A percentile compares a stretch with the other conserved stretches of the same genome.
phyloP scores from a whole-genome alignment of 2,329 filamentous ascomycete genomes.

The Neonectria magnoliae region DNA sequence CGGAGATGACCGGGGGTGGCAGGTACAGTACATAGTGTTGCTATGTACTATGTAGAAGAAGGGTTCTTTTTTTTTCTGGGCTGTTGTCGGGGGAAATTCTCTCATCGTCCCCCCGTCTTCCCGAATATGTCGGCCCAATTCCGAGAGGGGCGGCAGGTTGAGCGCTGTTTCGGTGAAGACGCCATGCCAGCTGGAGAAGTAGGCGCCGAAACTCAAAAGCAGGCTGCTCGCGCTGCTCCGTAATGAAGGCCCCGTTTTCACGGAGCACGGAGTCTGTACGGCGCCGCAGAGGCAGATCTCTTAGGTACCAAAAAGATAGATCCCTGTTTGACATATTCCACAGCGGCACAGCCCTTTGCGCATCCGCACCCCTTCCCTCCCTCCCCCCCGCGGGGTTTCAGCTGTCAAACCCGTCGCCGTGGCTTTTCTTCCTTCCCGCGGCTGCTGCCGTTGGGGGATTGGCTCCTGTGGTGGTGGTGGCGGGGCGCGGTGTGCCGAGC shows the following conservation, averaged over 20 bases:
- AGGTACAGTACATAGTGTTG: background rate
- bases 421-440: background rate
- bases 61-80: background rate
- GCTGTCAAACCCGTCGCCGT: background rate
- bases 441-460: background rate
- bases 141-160: constrained; percentile 14
- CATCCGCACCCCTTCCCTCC: background rate
- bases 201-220: constrained; percentile 20
- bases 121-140: background rate
- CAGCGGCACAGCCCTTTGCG: background rate
- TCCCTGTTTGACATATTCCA: constrained; percentile 3
- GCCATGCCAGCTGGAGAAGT: constrained; percentile 14
- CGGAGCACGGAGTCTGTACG: background rate
- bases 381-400: background rate
- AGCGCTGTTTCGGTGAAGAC: constrained; percentile 12
- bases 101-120: background rate
- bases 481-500: background rate
- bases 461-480: background rate
- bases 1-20: constrained; percentile 23
- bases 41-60: background rate
- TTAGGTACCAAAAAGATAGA: background rate
- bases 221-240: background rate
- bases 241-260: constrained; percentile 13
- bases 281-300: background rate
- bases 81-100: background rate